A percentile compares a stretch with the other conserved stretches of the same genome.
These are phyloP conservation scores for Neoboletus magnificus DNA, from an alignment of 768 basidiomycete genomes.

Conservation along the genomic window DNA sequence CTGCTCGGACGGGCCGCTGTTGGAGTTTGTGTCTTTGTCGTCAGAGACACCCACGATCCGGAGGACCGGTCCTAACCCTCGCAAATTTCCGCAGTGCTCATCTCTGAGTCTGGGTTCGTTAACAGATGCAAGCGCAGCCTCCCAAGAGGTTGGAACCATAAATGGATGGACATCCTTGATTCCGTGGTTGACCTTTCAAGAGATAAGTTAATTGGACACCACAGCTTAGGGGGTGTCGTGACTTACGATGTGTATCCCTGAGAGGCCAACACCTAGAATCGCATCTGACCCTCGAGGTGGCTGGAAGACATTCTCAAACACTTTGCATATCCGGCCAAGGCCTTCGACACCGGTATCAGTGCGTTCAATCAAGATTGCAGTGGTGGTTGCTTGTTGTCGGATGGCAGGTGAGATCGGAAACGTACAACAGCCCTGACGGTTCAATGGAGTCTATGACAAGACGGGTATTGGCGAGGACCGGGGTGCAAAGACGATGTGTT, in stretches of 20 bases:
- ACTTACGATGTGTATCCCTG: constrained; percentile 49
- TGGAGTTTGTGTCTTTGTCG: background rate
- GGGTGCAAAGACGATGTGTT: constrained; percentile 68
- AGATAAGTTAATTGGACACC: constrained; percentile 15
- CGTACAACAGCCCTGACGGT: constrained; percentile 10
- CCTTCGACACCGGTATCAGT: constrained; percentile 61
- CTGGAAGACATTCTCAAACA: constrained; percentile 62
- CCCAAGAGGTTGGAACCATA: constrained; percentile 37
- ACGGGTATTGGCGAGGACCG: constrained; percentile 73
- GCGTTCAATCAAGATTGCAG: constrained; percentile 57
- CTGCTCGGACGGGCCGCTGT: background rate
- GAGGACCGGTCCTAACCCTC: constrained; percentile 2
- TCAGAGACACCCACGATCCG: background rate
- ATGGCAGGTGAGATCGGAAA: constrained; percentile 11
- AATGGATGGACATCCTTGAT: constrained; percentile 35
- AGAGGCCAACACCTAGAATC: constrained; percentile 41
- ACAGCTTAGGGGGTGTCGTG: background rate
- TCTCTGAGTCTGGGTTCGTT: constrained; percentile 4
- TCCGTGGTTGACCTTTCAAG: constrained; percentile 22
- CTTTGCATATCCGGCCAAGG: constrained; percentile 58
- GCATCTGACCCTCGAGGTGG: constrained; percentile 35
- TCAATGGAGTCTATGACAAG: constrained; percentile 31
- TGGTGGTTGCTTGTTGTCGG: constrained; percentile 16
- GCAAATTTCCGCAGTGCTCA: constrained; percentile 12
- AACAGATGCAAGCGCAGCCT: constrained; percentile 23